Base-by-base conservation (phyloP, 345 rosid species). In the Linum lewisii region DNA sequence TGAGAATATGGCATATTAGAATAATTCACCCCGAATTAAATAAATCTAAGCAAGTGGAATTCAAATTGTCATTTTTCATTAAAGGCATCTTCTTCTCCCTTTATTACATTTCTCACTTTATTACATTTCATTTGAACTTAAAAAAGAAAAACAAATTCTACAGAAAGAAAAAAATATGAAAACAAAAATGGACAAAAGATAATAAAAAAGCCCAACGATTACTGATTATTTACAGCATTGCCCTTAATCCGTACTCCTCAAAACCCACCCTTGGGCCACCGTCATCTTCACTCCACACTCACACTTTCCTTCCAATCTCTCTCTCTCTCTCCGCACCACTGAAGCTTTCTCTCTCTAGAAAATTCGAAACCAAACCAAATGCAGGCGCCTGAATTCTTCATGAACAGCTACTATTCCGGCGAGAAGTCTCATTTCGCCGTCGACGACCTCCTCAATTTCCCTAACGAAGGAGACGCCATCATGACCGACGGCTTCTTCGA, bases 401-500 rank as follows among this genome's bases (percentile, higher is more conserved):
- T 57, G 37, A 74, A 69, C 7, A 71, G 75, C 3, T 75, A 66
- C 67, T 74, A 49, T 51, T 59, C 66, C 15, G 65, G 66, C 3
- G 85, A 81, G 29, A 73, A 71, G 44, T 21, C 24, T 21, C 56
- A 52, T 24, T 86, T 83, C 73, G 72, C 70, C 21, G 75, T 86
- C 14, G 88, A 85, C 53, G 93, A 85, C 69, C 88, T 85, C 55
- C 77, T 85, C 10, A 81, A 82, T 64, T 85, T 85, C 61, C 78
- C 93, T 11, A 83, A 81, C 63, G 88, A 79, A 0, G 88, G 64
- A 21, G 69, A 85, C 38, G 69, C 66, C 21, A 32, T 68, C 14
- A 59, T 59, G 73, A 25, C 58, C 42, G 77, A 55, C 14, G 62
- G 70, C 58, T 74, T 78, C 57, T 65, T 83, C 24, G 84, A 76